Evolutionary conservation across 495 filamentous ascomycete genomes (phyloP), one percentile per base, ranked within the genome.

Genomic region (Penicillium desertorum): DNA sequence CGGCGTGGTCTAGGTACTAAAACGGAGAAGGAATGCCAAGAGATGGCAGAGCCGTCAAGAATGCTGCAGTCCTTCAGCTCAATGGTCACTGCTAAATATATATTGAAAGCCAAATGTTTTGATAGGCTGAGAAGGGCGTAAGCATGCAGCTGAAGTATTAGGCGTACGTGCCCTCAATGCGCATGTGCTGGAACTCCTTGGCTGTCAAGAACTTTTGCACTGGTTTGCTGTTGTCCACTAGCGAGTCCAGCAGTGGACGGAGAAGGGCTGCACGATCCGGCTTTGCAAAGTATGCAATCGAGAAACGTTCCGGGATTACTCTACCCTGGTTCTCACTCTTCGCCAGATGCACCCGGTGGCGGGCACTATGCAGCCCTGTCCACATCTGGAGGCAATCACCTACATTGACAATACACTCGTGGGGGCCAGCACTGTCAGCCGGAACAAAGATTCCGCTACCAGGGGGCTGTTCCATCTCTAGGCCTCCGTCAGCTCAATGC

Each of bases 341-440:
- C 4, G 19, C 17, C 41, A 22, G 10, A 17, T 43, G 41, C 6
- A 43, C 41, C 41, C 41, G 41, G 41, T 43, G 41, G 2, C 41
- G 41, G 19, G 41, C 41, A 43, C 41, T 43, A 43, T 43, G 41
- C 8, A 43, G 41, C 2, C 41, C 41, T 43, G 41, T 43, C 41
- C 41, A 43, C 17, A 43, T 43, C n/a, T 43, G 41, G 19, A 43
- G 41, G 9, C 41, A 43, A 43, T 43, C 41, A 17, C 41, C 41
- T 10, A 43, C 41, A 19, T 43, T 43, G 41, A 43, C 41, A 43
- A 43, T 43, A 43, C 41, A 43, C 41, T 43, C 41, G 1, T 43
- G 41, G 41, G 19, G 41, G 19, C 41, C 41, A 19, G 41, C 17
- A 10, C n/a, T 43, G 41, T 43, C 41, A 11, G 41, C 41, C 9